These are phyloP conservation scores for Euphorbia peplus DNA, from an alignment of 345 rosid genomes.

Conservation along the genomic window DNA sequence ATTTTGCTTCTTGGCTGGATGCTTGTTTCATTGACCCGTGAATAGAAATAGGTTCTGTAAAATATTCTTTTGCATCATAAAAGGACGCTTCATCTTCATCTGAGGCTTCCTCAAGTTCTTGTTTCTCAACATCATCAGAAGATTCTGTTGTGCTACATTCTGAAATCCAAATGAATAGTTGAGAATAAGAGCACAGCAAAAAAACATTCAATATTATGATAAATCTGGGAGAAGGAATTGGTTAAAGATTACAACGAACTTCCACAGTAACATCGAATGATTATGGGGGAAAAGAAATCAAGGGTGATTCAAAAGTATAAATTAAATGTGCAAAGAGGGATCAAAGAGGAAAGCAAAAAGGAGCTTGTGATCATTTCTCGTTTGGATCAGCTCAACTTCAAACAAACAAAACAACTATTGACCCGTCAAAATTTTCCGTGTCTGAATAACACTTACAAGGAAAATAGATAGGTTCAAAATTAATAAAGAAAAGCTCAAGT, in stretches of 20 bases:
- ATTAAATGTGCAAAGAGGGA: not conserved
- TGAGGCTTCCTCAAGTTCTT: conserved; percentile 79
- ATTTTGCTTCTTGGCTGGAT: conserved; percentile 24
- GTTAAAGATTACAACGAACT: not conserved
- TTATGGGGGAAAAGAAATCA: not conserved
- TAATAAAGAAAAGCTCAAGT: conserved; percentile 3
- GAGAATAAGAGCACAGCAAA: conserved; percentile 12
- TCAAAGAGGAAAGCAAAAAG: not conserved
- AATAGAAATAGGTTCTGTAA: conserved; percentile 41
- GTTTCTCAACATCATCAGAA: conserved; percentile 92
- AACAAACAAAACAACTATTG: not conserved
- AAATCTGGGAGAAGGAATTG: not conserved
- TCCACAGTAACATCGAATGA: not conserved
- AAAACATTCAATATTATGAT: not conserved
- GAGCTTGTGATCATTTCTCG: not conserved
- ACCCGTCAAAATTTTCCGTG: not conserved
- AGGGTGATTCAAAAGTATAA: too few relatives aligned
- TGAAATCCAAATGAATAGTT: conserved; percentile 40
- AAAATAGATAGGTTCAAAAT: not conserved
- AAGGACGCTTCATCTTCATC: conserved; percentile 79
- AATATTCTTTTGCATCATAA: conserved; percentile 70
- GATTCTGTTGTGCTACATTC: conserved; percentile 97
- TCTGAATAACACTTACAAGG: not conserved
- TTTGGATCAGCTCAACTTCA: not conserved
- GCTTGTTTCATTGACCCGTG: conserved; percentile 38